These are phyloP conservation scores for Parafenestella ontariensis DNA, from an alignment of 2,329 filamentous ascomycete genomes.

Conservation along the genomic window DNA sequence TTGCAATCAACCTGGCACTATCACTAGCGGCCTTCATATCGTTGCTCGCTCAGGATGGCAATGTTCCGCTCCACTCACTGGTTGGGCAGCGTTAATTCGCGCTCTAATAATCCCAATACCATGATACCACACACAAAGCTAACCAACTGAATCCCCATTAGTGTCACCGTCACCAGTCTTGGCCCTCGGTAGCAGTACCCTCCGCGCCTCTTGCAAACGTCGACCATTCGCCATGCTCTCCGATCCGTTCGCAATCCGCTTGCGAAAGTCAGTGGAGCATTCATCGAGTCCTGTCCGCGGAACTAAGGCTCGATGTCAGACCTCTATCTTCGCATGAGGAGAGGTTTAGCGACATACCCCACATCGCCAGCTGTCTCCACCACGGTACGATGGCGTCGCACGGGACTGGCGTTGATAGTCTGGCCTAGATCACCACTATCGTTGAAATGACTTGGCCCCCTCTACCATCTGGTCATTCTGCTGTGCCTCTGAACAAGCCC, in stretches of 20 bases:
- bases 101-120: conserved; percentile 15
- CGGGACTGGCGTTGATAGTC: conserved; percentile 25
- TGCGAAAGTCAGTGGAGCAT: not conserved
- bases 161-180: conserved; percentile 11
- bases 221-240: not conserved
- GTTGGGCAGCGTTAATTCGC: conserved; percentile 1
- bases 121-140: conserved; percentile 11
- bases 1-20: not conserved
- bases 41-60: conserved; percentile 9
- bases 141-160: not conserved
- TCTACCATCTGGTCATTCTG: not conserved
- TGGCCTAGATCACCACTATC: not conserved
- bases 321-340: conserved; percentile 12
- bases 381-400: conserved; percentile 26
- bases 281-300: conserved; percentile 9
- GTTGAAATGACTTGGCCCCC: not conserved
- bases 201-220: conserved; percentile 11
- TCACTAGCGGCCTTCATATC: conserved; percentile 2
- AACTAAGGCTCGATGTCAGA: conserved; percentile 8
- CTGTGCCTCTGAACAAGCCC: not conserved
- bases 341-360: conserved; percentile 24
- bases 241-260: not conserved
- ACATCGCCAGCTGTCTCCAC: conserved; percentile 23
- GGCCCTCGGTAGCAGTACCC: conserved; percentile 6
- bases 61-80: not conserved